Conservation (phyloP, 306 rosid genomes). For the Purshia tridentata region DNA sequence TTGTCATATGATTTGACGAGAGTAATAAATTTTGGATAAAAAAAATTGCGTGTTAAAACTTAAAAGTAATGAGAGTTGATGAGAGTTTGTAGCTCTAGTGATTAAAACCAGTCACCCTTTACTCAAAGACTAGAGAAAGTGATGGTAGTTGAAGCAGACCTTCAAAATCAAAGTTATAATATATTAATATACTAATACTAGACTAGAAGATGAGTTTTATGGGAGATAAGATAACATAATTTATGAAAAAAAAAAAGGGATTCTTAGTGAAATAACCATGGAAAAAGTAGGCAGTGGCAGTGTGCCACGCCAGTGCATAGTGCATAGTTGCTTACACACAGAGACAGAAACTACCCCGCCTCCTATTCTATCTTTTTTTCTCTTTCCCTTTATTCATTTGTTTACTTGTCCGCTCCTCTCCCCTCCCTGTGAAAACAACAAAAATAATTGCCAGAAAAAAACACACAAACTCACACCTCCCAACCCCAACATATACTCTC, state of each 20-base stretch:
- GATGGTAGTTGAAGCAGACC: too few relatives aligned
- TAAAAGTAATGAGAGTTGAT: too few relatives aligned
- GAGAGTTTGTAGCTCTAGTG: too few relatives aligned
- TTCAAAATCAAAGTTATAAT: too few relatives aligned
- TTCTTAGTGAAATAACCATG: background rate
- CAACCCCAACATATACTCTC: conserved; percentile 22
- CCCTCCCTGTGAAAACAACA: conserved; percentile 12
- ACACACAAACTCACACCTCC: conserved; percentile 1
- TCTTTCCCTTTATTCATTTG: background rate
- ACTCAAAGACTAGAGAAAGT: too few relatives aligned
- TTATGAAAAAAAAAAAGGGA: background rate
- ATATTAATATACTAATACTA: too few relatives aligned
- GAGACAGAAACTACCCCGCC: background rate
- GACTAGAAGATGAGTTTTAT: too few relatives aligned
- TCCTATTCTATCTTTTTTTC: background rate
- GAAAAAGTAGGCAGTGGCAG: conserved; percentile 3
- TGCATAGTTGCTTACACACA: background rate
- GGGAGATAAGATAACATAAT: too few relatives aligned
- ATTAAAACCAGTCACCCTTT: too few relatives aligned
- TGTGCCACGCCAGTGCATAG: conserved; percentile 17
- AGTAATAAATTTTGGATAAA: too few relatives aligned
- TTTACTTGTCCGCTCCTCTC: background rate
- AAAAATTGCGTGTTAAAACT: too few relatives aligned
- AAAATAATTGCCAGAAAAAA: conserved; percentile 21
- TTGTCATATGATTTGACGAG: too few relatives aligned